Evolutionary conservation across 176 grass and related monocot species (phyloP).

Genomic region (Typha latifolia): DNA sequence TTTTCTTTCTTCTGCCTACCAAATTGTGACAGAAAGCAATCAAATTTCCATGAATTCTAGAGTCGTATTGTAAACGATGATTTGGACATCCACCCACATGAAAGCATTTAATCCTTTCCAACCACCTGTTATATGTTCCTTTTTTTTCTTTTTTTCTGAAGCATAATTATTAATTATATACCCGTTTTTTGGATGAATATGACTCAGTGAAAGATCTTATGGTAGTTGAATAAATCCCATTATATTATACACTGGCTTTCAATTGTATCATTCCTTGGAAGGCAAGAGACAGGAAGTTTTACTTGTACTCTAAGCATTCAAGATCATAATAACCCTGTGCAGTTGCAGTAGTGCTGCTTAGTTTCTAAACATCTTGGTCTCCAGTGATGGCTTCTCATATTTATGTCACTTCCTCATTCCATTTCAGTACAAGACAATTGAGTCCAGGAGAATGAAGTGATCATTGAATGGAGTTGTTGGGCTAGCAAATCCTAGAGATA

Average conservation of each 20-base stretch:
- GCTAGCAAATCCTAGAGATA: not conserved
- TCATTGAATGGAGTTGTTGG: not conserved
- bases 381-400: no score
- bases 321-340: not conserved
- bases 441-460: not conserved
- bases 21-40: not conserved
- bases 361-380: no score
- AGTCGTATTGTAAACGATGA: not conserved
- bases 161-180: not conserved
- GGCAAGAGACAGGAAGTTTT: not conserved
- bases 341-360: no score
- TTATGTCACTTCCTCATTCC: no score
- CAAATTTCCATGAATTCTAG: not conserved
- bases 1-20: not conserved
- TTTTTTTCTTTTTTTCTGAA: not conserved
- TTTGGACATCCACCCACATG: not conserved
- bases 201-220: not conserved
- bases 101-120: not conserved
- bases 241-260: no score
- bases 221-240: not conserved
- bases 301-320: constrained; percentile 1
- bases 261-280: not conserved
- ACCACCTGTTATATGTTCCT: no score
- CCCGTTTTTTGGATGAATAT: not conserved
- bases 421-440: not conserved